A percentile compares a stretch with the other conserved stretches of the same genome.
Conservation (phyloP, 176 grass and related monocot species). For the Dactylis glomerata region DNA sequence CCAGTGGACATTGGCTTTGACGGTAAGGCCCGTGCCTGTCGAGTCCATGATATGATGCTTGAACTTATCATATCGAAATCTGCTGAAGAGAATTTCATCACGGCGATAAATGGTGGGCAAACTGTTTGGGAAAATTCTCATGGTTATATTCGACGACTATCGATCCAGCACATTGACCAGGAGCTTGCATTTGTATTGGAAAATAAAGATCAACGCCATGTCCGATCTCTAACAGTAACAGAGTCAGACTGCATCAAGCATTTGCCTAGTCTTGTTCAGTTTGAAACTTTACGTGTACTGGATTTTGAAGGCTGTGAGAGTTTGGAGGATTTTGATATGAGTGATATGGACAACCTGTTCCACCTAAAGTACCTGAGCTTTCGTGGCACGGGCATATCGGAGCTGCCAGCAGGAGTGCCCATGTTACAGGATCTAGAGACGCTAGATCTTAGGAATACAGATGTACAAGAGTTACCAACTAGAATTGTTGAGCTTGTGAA, state of each 20-base stretch:
- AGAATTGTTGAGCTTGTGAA: background rate
- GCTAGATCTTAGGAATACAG: background rate
- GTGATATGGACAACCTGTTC: background rate
- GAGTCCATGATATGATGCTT: slow-evolving; percentile 16
- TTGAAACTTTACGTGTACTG: background rate
- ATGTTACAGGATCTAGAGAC: background rate
- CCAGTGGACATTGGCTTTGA: too few relatives aligned
- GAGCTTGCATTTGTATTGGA: background rate
- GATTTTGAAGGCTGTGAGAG: background rate
- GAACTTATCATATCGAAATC: slow-evolving; percentile 21
- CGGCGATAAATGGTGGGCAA: background rate
- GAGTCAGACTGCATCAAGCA: background rate
- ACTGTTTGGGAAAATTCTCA: background rate
- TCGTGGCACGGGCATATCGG: background rate
- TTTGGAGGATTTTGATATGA: background rate
- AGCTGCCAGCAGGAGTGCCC: background rate
- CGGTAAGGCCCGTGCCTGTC: too few relatives aligned
- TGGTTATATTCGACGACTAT: background rate
- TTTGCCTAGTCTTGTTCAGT: background rate
- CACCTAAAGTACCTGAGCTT: background rate
- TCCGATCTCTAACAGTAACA: background rate
- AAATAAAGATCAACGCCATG: background rate
- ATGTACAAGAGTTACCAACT: background rate
- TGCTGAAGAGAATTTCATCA: slow-evolving; percentile 35
- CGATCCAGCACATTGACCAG: background rate